Evolutionary conservation across 805 yeast species (phyloP), one percentile per base, ranked within the genome.

Genomic region (Saccharomyces eubayanus): DNA sequence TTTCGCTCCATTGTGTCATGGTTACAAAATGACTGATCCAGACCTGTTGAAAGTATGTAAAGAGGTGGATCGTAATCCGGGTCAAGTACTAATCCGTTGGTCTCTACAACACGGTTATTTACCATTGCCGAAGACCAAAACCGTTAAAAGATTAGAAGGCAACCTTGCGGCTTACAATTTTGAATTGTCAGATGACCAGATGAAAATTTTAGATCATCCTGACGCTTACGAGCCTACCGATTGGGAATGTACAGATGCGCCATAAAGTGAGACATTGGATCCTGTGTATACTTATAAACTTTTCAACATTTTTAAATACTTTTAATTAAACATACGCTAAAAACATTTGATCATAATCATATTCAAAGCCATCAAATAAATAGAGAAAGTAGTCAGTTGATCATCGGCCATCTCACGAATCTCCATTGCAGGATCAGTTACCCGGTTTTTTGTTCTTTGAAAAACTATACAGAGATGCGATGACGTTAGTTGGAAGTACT

Each of bases 1-100:
- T 0, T 90, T 79, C 70, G 83, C 94, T 6, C 96, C 97, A 6
- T 77, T 90, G 61, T 78, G 84, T 2, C 83, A 80, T 57, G 89
- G 92, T 8, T 64, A 66, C 48, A 80, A 82, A 61, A 66, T 83
- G 47, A 66, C 75, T 46, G 87, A 85, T 66, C 79, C 82, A 1
- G 77, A 70, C 49, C 73, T 87, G 50, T 62, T 69, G 24, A 67
- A 63, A 31, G 73, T 86, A 56, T 81, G 84, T 40, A 64, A 74
- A 45, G 77, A 75, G 54, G 77, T 77, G 45, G 74, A 74, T 2
- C 75, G 77, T 31, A 62, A 84, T 8, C 73, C 78, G 20, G 85
- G 84, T 4, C 89, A 86, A 63, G 77, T 87, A 12, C 71, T 87
- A 55, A 72, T 87, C 51, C 78, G 85, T 62, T 88, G 95, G 95